Percentiles rank a stretch among this genome's conserved stretches.
Evolutionary conservation across 2,329 filamentous ascomycete species (phyloP).

Genomic region (Phialocephala sp.): DNA sequence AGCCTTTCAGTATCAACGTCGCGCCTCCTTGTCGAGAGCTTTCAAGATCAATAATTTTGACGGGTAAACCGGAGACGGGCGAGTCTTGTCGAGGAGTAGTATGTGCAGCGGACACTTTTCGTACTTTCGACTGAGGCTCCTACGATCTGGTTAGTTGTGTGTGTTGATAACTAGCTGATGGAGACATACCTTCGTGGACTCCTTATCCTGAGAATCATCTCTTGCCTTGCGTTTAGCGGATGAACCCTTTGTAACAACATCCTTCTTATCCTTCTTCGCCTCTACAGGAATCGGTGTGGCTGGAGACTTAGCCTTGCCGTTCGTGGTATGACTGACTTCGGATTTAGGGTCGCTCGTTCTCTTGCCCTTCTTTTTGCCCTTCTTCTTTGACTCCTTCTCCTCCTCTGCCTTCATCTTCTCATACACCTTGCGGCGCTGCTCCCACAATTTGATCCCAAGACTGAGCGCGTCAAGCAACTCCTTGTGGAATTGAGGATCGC

Average conservation of each 20-base stretch:
- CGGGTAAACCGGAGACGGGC: slow-evolving; percentile 53
- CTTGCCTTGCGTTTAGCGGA: slow-evolving; percentile 61
- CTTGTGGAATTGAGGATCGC: slow-evolving; percentile 79
- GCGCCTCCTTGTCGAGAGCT: slow-evolving; percentile 71
- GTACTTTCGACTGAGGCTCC: slow-evolving; percentile 54
- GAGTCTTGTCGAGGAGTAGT: slow-evolving; percentile 42
- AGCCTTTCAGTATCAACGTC: slow-evolving; percentile 71
- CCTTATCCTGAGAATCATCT: slow-evolving; percentile 59
- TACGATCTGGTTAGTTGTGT: slow-evolving; percentile 36
- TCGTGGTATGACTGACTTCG: slow-evolving; percentile 50
- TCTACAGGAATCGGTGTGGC: slow-evolving; percentile 31
- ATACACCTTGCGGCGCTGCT: slow-evolving; percentile 66
- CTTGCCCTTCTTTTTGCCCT: slow-evolving; percentile 67
- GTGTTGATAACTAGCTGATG: neutral
- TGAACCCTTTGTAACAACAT: slow-evolving; percentile 46
- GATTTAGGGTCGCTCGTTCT: slow-evolving; percentile 65
- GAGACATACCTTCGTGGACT: slow-evolving; percentile 53
- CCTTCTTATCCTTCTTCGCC: slow-evolving; percentile 51
- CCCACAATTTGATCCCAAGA: slow-evolving; percentile 87
- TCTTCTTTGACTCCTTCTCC: slow-evolving; percentile 53
- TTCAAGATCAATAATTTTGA: slow-evolving; percentile 60
- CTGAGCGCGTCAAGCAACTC: slow-evolving; percentile 79
- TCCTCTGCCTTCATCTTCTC: slow-evolving; percentile 63
- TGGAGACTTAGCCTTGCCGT: slow-evolving; percentile 41
- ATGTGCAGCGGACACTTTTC: slow-evolving; percentile 59